phyloP scores from a whole-genome alignment of 192 early-diverging fungal genomes.

The Paraglomus brasilianum region DNA sequence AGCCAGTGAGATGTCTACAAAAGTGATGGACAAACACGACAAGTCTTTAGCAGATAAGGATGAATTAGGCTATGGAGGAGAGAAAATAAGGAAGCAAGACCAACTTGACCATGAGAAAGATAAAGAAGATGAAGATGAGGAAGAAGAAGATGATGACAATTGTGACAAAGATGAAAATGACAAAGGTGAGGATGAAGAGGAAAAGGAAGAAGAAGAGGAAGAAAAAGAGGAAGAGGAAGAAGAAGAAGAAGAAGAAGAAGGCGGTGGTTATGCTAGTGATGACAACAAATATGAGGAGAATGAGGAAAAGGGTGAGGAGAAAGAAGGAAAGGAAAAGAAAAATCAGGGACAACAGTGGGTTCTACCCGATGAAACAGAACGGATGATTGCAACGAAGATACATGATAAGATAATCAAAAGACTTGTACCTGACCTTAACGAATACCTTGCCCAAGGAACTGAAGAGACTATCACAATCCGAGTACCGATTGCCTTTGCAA shows the following conservation, averaged over 20 bases:
- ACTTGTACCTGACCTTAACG: conserved; percentile 82
- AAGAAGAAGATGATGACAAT: conserved; percentile 26
- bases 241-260: not conserved
- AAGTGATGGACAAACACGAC: conserved; percentile 21
- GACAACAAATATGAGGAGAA: conserved; percentile 27
- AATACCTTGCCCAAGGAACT: conserved; percentile 65
- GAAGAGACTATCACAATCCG: conserved; percentile 77
- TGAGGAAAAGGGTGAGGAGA: conserved; percentile 38
- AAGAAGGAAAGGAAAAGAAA: conserved; percentile 35
- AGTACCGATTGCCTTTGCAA: conserved; percentile 83
- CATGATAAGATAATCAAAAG: conserved; percentile 72
- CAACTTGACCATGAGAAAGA: conserved; percentile 33
- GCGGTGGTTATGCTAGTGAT: not conserved
- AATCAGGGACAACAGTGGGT: conserved; percentile 40
- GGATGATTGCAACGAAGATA: conserved; percentile 44
- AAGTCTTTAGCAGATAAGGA: conserved; percentile 27
- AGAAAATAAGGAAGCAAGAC: conserved; percentile 34
- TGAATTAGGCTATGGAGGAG: conserved; percentile 39
- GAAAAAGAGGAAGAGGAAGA: conserved; percentile 35
- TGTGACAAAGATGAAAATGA: conserved; percentile 38
- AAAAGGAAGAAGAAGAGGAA: conserved; percentile 24
- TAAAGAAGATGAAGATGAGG: conserved; percentile 37
- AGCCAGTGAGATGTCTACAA: conserved; percentile 31
- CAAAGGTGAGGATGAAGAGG: conserved; percentile 30
- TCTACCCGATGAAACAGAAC: conserved; percentile 36